Evolutionary conservation across 2,329 filamentous ascomycete species (phyloP), one percentile per base, ranked within the genome.

Genomic region (Diaporthe velutina): DNA sequence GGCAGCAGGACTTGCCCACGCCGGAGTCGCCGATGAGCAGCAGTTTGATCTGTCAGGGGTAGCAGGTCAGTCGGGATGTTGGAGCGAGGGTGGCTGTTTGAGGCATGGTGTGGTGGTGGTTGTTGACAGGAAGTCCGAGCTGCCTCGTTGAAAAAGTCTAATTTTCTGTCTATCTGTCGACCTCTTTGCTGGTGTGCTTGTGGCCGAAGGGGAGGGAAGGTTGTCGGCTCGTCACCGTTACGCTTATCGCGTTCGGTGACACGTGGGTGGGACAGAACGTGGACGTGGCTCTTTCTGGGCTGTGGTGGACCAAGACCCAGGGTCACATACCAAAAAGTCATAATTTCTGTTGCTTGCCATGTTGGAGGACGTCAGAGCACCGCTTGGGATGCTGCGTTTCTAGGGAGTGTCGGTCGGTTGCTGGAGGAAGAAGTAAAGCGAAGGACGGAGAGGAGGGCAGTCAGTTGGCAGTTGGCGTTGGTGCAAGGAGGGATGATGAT

Each of bases 331-430:
- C 87, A 99, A 90, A 86, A 98, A 98, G 86, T 99, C 97, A 87
- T 99, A 99, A 89, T 99, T 99, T 86, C 97, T 93, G 89, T 96
- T 97, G 85, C 94, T 95, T 82, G 97, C 96, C 97, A 99, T 99
- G 80, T 83, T 89, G 85, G 78, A 73, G 58, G 67, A 58, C 54
- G 64, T 66, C 52, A 42, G 71, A 48, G 73, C 75, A 76, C 75
- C 70, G 54, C 58, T 73, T 42, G 70, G 58, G 70, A 76, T 73
- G 75, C 73, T 60, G 64, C 9, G 30, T 48, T 28, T 52, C 38
- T 54, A 64, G 60, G 66, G 70, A 38, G 33, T 54, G 68, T 50
- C 73, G 73, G 60, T 73, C 60, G 73, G 28, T 42, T 42, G 60
- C 42, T 66, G 60, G 25, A 48, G 25, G 64, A 55, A 3, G 55